A percentile compares a stretch with the other conserved stretches of the same genome.
phyloP scores from a whole-genome alignment of 1,139 yeast genomes.

The Debaryomycetaceae sp. region DNA sequence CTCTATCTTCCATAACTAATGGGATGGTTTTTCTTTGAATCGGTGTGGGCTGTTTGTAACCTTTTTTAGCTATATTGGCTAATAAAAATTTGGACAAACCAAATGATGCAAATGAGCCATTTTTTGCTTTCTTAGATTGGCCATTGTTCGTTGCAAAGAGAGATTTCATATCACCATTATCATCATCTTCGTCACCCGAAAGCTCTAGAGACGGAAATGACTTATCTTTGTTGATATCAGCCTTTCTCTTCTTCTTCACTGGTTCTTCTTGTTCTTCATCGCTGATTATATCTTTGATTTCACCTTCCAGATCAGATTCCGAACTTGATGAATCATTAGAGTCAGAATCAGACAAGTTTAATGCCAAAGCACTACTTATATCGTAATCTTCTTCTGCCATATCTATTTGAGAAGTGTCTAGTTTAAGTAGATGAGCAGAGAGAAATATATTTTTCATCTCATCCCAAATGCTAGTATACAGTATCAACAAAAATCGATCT shows the following conservation, averaged over 20 bases:
- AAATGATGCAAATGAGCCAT: constrained; percentile 85
- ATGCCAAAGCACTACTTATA: constrained; percentile 63
- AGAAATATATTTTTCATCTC: constrained; percentile 6
- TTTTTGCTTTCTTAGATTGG: constrained; percentile 62
- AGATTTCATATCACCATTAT: constrained; percentile 41
- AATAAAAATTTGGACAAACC: constrained; percentile 77
- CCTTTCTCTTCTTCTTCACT: constrained; percentile 14
- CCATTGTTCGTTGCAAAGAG: constrained; percentile 40
- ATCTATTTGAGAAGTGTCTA: not conserved
- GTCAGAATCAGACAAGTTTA: constrained; percentile 42
- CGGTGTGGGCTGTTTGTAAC: constrained; percentile 95
- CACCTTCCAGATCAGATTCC: constrained; percentile 23
- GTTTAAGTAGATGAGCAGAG: not conserved
- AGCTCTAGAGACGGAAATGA: constrained; percentile 66
- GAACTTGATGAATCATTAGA: constrained; percentile 32
- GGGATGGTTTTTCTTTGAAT: constrained; percentile 96
- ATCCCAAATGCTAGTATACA: constrained; percentile 2
- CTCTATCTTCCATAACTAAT: constrained; percentile 77
- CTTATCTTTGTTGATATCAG: constrained; percentile 11
- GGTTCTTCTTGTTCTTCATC: constrained; percentile 39
- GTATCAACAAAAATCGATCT: not conserved
- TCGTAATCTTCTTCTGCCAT: constrained; percentile 62
- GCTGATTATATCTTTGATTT: constrained; percentile 60
- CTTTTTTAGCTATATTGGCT: constrained; percentile 73
- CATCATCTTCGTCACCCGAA: constrained; percentile 54